These are phyloP conservation scores for Scheffersomyces segobiensis DNA, from an alignment of 1,139 yeast genomes.

Conservation along the genomic window DNA sequence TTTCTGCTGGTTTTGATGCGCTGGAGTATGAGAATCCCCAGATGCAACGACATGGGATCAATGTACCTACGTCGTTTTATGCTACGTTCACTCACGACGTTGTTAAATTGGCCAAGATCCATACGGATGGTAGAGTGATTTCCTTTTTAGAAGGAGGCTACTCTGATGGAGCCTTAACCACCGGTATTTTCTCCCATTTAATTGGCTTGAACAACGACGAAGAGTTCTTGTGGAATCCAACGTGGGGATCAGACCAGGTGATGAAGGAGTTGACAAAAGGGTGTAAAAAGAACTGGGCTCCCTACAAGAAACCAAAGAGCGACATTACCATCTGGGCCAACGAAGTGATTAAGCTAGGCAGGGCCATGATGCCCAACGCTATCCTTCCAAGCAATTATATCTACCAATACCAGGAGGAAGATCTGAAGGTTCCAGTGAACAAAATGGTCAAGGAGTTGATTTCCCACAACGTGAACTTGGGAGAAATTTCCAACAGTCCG, in stretches of 20 bases:
- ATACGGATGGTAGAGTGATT: slow-evolving; percentile 60
- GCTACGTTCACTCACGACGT: slow-evolving; percentile 74
- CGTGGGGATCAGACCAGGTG: slow-evolving; percentile 64
- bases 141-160: slow-evolving; percentile 87
- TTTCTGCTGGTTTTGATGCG: slow-evolving; percentile 90
- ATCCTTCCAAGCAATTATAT: slow-evolving; percentile 42
- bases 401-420: slow-evolving; percentile 26
- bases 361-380: slow-evolving; percentile 67
- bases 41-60: slow-evolving; percentile 85
- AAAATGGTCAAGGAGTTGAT: slow-evolving; percentile 36
- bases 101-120: slow-evolving; percentile 61
- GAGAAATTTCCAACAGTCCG: slow-evolving; percentile 19
- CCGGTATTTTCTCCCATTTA: slow-evolving; percentile 79
- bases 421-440: slow-evolving; percentile 18
- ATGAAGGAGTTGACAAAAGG: slow-evolving; percentile 70
- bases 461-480: slow-evolving; percentile 12
- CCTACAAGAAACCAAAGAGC: slow-evolving; percentile 49
- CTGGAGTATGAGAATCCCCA: slow-evolving; percentile 78
- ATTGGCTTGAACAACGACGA: slow-evolving; percentile 57
- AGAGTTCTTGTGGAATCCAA: slow-evolving; percentile 57
- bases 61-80: slow-evolving; percentile 82
- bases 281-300: slow-evolving; percentile 67
- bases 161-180: slow-evolving; percentile 77
- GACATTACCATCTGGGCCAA: slow-evolving; percentile 64
- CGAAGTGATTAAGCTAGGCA: slow-evolving; percentile 65